Evolutionary conservation across 2,329 filamentous ascomycete species (phyloP).

Genomic region (Monosporascus sp.): DNA sequence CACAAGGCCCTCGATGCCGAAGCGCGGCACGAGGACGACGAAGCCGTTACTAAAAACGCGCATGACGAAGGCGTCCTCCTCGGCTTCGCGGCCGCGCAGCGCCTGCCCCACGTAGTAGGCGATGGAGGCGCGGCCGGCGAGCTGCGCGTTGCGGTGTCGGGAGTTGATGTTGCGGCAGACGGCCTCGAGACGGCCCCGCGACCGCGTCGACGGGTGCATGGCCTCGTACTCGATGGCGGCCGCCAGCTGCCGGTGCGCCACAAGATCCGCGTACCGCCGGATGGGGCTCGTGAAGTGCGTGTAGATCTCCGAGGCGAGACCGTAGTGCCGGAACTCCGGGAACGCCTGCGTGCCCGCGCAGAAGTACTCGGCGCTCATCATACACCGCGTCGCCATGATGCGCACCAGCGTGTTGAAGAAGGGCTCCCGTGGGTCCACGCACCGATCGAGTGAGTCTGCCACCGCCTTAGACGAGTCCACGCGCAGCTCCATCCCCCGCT

Average conservation of each 20-base stretch:
- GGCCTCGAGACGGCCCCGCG: slow-evolving; percentile 78
- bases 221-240: slow-evolving; percentile 91
- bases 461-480: slow-evolving; percentile 88
- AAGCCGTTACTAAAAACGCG: slow-evolving; percentile 96
- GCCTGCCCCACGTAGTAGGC: slow-evolving; percentile 98
- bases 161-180: slow-evolving; percentile 99
- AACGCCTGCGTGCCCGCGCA: slow-evolving; percentile 89
- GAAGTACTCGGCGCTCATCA: slow-evolving; percentile 99
- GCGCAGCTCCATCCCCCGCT: slow-evolving; percentile 72
- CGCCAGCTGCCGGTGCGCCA: slow-evolving; percentile 89
- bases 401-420: slow-evolving; percentile 99
- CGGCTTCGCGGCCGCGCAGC: slow-evolving; percentile 68
- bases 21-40: slow-evolving; percentile 90
- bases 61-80: slow-evolving; percentile 95
- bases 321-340: slow-evolving; percentile 94
- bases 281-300: slow-evolving; percentile 98
- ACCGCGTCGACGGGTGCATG: slow-evolving; percentile 75
- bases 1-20: slow-evolving; percentile 92
- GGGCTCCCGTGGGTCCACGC: slow-evolving; percentile 72
- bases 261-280: slow-evolving; percentile 92
- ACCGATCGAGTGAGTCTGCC: slow-evolving; percentile 84
- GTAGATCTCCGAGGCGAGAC: slow-evolving; percentile 93
- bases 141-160: slow-evolving; percentile 92
- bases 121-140: slow-evolving; percentile 88
- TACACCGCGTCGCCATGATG: slow-evolving; percentile 96